These are phyloP conservation scores for Laburnicola sp. DNA, from an alignment of 2,329 filamentous ascomycete species.

Conservation along the genomic window DNA sequence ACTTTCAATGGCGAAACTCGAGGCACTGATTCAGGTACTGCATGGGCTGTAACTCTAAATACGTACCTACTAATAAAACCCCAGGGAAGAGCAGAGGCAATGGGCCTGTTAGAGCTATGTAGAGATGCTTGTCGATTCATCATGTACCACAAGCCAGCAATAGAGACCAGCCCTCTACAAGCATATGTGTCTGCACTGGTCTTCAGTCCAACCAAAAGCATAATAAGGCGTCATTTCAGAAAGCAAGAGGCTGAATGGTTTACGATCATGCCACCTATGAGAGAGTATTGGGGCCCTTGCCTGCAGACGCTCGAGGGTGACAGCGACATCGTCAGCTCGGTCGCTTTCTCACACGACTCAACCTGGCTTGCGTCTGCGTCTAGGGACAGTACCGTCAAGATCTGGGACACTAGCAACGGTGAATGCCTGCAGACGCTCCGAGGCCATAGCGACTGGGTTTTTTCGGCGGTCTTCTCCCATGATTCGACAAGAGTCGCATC, in stretches of 20 bases:
- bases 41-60: constrained; percentile 8
- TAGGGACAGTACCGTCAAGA: constrained; percentile 1
- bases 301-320: constrained; percentile 15
- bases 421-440: too few species aligned
- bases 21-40: neutral
- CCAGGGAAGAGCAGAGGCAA: too few species aligned
- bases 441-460: too few species aligned
- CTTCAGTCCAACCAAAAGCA: constrained; percentile 15
- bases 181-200: constrained; percentile 24
- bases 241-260: constrained; percentile 17
- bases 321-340: constrained; percentile 5
- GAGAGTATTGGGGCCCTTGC: constrained; percentile 10
- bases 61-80: too few species aligned
- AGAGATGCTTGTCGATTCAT: neutral
- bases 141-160: constrained; percentile 5
- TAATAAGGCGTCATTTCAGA: constrained; percentile 16
- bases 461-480: too few species aligned
- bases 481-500: too few species aligned
- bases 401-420: neutral
- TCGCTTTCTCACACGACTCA: constrained; percentile 20
- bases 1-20: constrained; percentile 14
- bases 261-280: constrained; percentile 12
- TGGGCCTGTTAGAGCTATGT: too few species aligned
- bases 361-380: constrained; percentile 17
- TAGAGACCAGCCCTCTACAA: constrained; percentile 16